Base-by-base conservation (phyloP, 2,329 filamentous ascomycete genomes). In the Calonectria pteridis region DNA sequence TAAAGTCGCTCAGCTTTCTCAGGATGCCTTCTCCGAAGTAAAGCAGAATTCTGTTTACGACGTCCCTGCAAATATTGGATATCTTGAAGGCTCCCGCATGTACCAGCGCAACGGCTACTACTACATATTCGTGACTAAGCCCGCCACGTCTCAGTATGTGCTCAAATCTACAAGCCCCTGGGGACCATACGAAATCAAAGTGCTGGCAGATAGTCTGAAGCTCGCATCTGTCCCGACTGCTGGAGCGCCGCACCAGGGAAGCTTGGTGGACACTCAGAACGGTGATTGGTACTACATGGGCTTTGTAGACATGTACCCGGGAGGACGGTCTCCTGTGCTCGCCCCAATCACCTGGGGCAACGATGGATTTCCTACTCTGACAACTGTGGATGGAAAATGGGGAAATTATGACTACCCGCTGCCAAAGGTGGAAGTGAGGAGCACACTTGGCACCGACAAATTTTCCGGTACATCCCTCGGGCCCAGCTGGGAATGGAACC, bases 201-300 rank as follows among this genome's bases (percentile, higher is more conserved):
- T 86, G 0, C 83, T 92, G 0, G 83, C 88, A 13, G 79, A 87
- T 26, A 79, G 81, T 62, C 84, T 90, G 26, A 89, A 89, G 0
- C 77, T 91, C 1, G 16, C 59, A 6, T 29, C 49, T 4, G 50
- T 67, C 1, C 63, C 83, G 0, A 86, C 84, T 20, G 86, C 86
- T 1, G 88, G 87, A 6, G 83, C 81, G 4, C 86, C 88, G 0
- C 88, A 91, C 75, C 91, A 93, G 78, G 91, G 91, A 1, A 87
- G 89, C 26, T 82, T 92, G 2, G 85, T 92, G 6, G 83, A 89
- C 67, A 90, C 88, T 0, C 84, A 86, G 0, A 79, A 85, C 16
- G 89, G 88, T 0, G 83, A 88, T 16, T 92, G 90, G 90, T 91
- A 90, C 78, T 92, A 89, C 75, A 88, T 91, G 81, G 86, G 88